Conservation (phyloP, 176 grass and related monocot genomes). For the Carex parvula region DNA sequence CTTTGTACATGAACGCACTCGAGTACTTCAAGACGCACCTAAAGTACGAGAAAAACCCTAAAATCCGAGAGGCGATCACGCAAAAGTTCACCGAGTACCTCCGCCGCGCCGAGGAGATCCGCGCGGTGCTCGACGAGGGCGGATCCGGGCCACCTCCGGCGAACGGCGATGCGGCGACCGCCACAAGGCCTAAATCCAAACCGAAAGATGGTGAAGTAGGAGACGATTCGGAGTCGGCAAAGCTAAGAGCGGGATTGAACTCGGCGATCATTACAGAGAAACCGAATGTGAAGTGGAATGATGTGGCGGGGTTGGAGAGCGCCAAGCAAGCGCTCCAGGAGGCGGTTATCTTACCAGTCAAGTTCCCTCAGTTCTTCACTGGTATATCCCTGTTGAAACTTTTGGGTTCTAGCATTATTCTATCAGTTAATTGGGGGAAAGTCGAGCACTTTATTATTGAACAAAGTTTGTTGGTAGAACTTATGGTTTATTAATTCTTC, state of each 20-base stretch:
- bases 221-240: constrained; percentile 85
- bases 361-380: constrained; percentile 99
- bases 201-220: constrained; percentile 75
- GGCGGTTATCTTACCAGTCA: constrained; percentile 93
- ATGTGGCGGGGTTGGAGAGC: constrained; percentile 85
- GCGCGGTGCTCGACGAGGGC: constrained; percentile 82
- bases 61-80: constrained; percentile 95
- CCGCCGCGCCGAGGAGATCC: constrained; percentile 98
- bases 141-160: constrained; percentile 31
- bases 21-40: constrained; percentile 99
- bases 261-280: constrained; percentile 96
- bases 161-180: constrained; percentile 79
- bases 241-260: constrained; percentile 76
- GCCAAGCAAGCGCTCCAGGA: constrained; percentile 98
- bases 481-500: neutral
- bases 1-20: constrained; percentile 97
- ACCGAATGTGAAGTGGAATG: constrained; percentile 98
- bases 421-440: neutral
- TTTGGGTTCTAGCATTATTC: neutral
- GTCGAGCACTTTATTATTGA: neutral
- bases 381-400: constrained; percentile 35
- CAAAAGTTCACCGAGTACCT: constrained; percentile 99
- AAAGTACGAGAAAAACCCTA: constrained; percentile 99
- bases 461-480: neutral
- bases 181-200: constrained; percentile 86